Evolutionary conservation across 805 yeast genomes (phyloP).

Genomic region (Yarrowia bubula): DNA sequence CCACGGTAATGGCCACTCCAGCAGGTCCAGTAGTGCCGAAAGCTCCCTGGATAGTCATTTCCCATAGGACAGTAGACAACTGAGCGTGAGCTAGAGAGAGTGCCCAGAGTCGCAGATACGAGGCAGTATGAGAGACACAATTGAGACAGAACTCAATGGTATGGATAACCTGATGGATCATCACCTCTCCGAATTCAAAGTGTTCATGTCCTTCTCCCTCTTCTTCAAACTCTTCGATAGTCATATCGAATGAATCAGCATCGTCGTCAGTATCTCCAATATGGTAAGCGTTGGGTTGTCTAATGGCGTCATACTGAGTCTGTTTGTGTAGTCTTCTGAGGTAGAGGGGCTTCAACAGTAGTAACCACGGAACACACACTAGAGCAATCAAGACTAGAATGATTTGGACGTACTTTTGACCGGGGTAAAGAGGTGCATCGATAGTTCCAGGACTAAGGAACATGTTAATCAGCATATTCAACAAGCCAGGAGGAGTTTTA

Average conservation of each 20-base stretch:
- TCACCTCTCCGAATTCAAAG: constrained; percentile 83
- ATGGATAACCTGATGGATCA: constrained; percentile 96
- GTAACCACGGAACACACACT: constrained; percentile 89
- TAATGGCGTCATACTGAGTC: constrained; percentile 48
- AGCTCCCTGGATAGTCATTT: constrained; percentile 86
- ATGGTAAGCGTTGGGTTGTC: constrained; percentile 41
- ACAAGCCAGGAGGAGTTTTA: constrained; percentile 84
- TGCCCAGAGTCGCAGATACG: constrained; percentile 95
- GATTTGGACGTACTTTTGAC: constrained; percentile 76
- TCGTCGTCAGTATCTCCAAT: constrained; percentile 38
- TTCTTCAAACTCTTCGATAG: constrained; percentile 39
- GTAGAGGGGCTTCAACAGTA: constrained; percentile 78
- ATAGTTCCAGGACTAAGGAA: constrained; percentile 87
- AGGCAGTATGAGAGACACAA: constrained; percentile 96
- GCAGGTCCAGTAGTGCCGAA: constrained; percentile 63
- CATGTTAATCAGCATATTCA: constrained; percentile 95
- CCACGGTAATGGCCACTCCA: constrained; percentile 70
- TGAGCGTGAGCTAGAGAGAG: constrained; percentile 95
- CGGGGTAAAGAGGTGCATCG: constrained; percentile 73
- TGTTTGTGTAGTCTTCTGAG: constrained; percentile 56
- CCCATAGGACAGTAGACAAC: constrained; percentile 88
- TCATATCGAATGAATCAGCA: constrained; percentile 37
- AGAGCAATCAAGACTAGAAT: constrained; percentile 70
- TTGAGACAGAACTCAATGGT: constrained; percentile 96
- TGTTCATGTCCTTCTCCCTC: constrained; percentile 46